Percentiles rank a stretch among this genome's conserved stretches.
Conservation (phyloP, 192 early-diverging fungal species). For the Coemansia sp. region DNA sequence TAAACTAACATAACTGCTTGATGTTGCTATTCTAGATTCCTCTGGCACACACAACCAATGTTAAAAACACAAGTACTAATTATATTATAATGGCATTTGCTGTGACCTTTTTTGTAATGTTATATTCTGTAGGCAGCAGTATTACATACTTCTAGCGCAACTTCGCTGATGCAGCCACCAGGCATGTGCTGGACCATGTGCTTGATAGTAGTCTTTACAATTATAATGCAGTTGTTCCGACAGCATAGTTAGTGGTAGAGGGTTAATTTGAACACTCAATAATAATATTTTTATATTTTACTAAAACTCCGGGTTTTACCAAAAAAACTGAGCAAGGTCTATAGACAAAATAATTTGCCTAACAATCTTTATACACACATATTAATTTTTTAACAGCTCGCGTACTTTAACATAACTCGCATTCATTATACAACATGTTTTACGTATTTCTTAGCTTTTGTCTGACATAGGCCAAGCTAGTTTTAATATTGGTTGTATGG, state of each 20-base stretch:
- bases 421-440: too few relatives aligned
- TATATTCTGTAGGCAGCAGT: slow-evolving; percentile 8
- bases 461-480: too few relatives aligned
- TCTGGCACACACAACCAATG: background rate
- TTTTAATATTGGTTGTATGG: too few relatives aligned
- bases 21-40: background rate
- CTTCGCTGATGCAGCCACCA: background rate
- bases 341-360: too few relatives aligned
- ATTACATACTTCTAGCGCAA: slow-evolving; percentile 8
- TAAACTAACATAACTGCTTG: background rate
- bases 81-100: background rate
- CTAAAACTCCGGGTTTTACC: background rate
- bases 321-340: background rate
- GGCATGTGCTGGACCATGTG: background rate
- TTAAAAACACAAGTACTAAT: background rate
- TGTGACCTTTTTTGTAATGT: background rate
- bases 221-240: background rate
- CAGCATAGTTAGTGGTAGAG: background rate
- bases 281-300: background rate
- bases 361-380: too few relatives aligned
- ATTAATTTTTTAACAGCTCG: too few relatives aligned
- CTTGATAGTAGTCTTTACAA: background rate
- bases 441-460: too few relatives aligned
- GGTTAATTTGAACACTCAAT: background rate
- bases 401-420: too few relatives aligned